phyloP scores from a whole-genome alignment of 148 eudicot species.

The Polygonum maritimum region DNA sequence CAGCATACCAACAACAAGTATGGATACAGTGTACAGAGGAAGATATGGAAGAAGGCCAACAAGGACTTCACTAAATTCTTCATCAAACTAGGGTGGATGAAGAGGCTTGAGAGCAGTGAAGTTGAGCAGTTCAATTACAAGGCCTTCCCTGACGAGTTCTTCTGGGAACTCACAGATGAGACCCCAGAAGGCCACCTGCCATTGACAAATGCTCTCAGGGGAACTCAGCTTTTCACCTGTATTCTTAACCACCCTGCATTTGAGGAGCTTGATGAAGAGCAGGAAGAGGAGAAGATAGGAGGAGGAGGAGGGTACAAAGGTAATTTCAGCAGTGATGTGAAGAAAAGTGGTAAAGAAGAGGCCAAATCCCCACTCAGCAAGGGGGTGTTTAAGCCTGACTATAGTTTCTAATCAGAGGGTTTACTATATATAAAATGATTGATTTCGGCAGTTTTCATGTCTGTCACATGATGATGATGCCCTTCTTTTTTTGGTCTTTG shows the following conservation, averaged over 20 bases:
- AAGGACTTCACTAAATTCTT: conserved; percentile 63
- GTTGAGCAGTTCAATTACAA: conserved; percentile 75
- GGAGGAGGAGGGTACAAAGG: neutral
- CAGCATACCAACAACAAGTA: conserved; percentile 35
- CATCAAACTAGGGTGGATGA: conserved; percentile 87
- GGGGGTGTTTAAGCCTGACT: conserved; percentile 46
- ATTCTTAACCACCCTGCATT: conserved; percentile 79
- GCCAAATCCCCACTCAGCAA: conserved; percentile 21
- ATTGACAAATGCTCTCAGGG: conserved; percentile 84
- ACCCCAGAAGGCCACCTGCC: conserved; percentile 90
- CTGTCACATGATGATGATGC: neutral
- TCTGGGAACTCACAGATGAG: conserved; percentile 51
- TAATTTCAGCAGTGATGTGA: neutral
- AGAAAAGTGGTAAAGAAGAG: conserved; percentile 14
- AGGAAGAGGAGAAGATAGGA: conserved; percentile 14
- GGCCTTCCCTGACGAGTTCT: conserved; percentile 69
- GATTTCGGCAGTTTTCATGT: neutral
- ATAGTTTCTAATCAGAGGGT: conserved; percentile 36
- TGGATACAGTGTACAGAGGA: conserved; percentile 80
- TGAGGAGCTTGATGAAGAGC: conserved; percentile 28
- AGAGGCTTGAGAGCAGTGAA: conserved; percentile 64
- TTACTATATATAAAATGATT: neutral
- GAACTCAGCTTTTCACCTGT: conserved; percentile 59
- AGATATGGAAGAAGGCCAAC: conserved; percentile 43
- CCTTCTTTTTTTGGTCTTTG: neutral